phyloP scores from a whole-genome alignment of 176 grass and related monocot species.

The Miscanthus lutarioriparius region DNA sequence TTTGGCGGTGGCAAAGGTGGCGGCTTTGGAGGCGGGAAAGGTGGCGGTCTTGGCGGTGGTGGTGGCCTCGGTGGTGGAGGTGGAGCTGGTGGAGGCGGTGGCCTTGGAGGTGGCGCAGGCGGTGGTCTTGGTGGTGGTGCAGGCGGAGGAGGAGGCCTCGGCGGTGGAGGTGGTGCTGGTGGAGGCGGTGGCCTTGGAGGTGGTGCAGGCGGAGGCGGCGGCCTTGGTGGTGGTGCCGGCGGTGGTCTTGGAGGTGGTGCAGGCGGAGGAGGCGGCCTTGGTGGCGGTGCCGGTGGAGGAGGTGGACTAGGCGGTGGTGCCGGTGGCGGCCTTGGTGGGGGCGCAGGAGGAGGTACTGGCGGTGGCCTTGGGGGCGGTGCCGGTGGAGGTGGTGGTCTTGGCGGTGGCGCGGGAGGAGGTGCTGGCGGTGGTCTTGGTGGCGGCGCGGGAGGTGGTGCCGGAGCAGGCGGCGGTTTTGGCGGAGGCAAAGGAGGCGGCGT shows the following conservation, averaged over 20 bases:
- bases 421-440: neutral
- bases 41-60: neutral
- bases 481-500: neutral
- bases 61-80: conserved; percentile 14
- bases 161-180: neutral
- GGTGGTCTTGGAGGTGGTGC: neutral
- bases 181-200: neutral
- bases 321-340: neutral
- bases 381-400: neutral
- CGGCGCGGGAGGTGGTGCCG: neutral
- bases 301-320: neutral
- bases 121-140: neutral
- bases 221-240: neutral
- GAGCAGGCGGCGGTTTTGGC: neutral
- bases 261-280: neutral
- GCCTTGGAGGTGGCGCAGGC: neutral
- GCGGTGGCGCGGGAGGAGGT: neutral
- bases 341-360: neutral
- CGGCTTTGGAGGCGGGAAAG: neutral
- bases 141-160: neutral
- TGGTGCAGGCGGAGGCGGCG: neutral
- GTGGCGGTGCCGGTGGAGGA: neutral
- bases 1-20: conserved; percentile 22
- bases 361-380: neutral
- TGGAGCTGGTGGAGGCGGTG: conserved; percentile 7